phyloP scores from a whole-genome alignment of 306 rosid species.

The Sicyos edulis region DNA sequence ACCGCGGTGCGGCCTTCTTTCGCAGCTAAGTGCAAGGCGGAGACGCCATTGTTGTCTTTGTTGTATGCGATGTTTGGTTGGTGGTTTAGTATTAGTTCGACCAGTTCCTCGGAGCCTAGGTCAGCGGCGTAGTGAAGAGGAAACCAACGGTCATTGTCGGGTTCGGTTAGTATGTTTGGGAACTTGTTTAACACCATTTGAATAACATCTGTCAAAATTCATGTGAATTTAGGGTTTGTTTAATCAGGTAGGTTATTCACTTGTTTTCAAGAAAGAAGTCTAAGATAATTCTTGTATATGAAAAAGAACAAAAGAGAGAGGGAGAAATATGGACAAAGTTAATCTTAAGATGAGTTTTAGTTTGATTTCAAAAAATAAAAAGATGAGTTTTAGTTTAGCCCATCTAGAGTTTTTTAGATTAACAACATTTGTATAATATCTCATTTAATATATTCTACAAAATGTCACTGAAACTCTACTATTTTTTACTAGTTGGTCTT shows the following conservation, averaged over 20 bases:
- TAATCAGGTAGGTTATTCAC: background rate
- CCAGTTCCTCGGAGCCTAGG: conserved; percentile 10
- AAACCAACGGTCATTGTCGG: background rate
- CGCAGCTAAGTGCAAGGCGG: conserved; percentile 2
- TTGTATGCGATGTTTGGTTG: background rate
- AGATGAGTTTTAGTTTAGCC: too few species aligned
- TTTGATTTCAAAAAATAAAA: too few species aligned
- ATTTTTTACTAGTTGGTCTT: too few species aligned
- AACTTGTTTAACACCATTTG: background rate
- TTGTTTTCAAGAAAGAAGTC: too few species aligned
- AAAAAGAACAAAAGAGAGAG: background rate
- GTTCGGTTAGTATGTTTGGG: background rate
- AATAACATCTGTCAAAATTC: background rate
- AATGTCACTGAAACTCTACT: too few species aligned
- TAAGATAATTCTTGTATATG: background rate
- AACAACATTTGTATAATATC: too few species aligned
- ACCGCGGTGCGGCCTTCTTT: background rate
- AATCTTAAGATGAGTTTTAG: too few species aligned
- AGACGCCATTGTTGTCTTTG: background rate
- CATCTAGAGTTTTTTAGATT: too few species aligned
- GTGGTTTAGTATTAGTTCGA: background rate
- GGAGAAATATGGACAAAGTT: background rate
- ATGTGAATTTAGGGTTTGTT: background rate
- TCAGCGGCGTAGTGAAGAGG: conserved; percentile 12
- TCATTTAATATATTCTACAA: too few species aligned